Evolutionary conservation across 345 rosid genomes (phyloP).

Genomic region (Syzygium oleosum): DNA sequence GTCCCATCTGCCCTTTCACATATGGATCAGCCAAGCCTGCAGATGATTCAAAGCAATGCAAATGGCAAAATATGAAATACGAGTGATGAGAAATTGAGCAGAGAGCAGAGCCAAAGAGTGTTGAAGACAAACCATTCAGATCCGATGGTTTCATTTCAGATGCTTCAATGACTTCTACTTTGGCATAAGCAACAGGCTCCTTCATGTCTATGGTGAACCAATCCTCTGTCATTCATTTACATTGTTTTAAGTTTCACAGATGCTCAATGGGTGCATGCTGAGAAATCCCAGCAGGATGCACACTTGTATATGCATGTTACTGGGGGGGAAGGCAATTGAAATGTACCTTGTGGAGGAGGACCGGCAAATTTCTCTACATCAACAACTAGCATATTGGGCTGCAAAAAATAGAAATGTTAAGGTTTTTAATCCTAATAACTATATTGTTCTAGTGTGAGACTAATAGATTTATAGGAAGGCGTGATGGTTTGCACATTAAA

Average conservation of each 20-base stretch:
- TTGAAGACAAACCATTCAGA: conserved; percentile 52
- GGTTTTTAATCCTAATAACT: neutral
- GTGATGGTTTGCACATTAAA: neutral
- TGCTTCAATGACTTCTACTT: conserved; percentile 83
- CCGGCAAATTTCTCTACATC: conserved; percentile 78
- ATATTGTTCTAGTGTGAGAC: neutral
- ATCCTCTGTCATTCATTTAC: conserved; percentile 22
- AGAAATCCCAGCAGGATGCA: neutral
- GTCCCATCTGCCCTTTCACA: conserved; percentile 84
- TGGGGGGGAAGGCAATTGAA: neutral
- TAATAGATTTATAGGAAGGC: neutral
- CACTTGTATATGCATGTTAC: neutral
- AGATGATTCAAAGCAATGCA: neutral
- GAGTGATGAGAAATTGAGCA: neutral
- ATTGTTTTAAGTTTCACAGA: neutral
- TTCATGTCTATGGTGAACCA: conserved; percentile 89
- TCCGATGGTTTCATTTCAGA: conserved; percentile 80
- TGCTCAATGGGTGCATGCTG: neutral
- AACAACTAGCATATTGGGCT: conserved; percentile 99
- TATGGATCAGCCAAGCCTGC: conserved; percentile 97
- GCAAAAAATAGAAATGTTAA: conserved; percentile 9
- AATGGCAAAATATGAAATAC: neutral
- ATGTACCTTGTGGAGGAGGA: conserved; percentile 46
- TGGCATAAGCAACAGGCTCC: conserved; percentile 63
- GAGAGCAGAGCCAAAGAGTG: neutral